Conservation (phyloP, 345 rosid genomes). For the Eucalyptus viminalis region DNA sequence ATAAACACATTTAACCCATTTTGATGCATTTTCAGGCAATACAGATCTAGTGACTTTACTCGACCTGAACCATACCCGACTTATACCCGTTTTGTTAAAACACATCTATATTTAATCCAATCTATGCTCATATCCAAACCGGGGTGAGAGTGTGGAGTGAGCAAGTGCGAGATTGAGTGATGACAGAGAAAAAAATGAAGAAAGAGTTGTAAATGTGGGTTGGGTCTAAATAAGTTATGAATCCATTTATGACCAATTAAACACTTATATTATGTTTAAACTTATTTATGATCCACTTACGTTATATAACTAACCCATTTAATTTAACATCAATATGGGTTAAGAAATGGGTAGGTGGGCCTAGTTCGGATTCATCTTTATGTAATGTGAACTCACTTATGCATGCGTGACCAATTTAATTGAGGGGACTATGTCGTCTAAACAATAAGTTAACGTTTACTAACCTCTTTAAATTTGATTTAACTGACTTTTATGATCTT, state of each 20-base stretch:
- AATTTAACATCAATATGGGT: not conserved
- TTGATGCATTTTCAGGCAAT: not conserved
- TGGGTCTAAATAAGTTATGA: too few relatives aligned
- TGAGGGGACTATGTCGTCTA: not conserved
- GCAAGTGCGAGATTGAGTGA: not conserved
- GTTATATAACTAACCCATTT: not conserved
- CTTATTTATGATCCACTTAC: not conserved
- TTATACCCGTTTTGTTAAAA: too few relatives aligned
- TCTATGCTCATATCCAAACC: not conserved
- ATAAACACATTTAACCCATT: too few relatives aligned
- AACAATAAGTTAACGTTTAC: not conserved
- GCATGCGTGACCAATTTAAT: not conserved
- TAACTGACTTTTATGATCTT: too few relatives aligned
- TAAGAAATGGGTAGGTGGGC: not conserved
- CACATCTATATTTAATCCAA: not conserved
- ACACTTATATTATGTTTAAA: too few relatives aligned
- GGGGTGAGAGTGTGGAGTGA: not conserved
- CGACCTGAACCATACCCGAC: accelerated
- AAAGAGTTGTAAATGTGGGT: not conserved
- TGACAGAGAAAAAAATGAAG: not conserved
- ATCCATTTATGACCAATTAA: not conserved
- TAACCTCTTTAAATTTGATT: too few relatives aligned
- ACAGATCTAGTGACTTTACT: not conserved
- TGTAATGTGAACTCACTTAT: not conserved
- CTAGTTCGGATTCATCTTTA: not conserved